These are phyloP conservation scores for Boletus subluridellus DNA, from an alignment of 1,284 basidiomycete genomes.

Conservation along the genomic window DNA sequence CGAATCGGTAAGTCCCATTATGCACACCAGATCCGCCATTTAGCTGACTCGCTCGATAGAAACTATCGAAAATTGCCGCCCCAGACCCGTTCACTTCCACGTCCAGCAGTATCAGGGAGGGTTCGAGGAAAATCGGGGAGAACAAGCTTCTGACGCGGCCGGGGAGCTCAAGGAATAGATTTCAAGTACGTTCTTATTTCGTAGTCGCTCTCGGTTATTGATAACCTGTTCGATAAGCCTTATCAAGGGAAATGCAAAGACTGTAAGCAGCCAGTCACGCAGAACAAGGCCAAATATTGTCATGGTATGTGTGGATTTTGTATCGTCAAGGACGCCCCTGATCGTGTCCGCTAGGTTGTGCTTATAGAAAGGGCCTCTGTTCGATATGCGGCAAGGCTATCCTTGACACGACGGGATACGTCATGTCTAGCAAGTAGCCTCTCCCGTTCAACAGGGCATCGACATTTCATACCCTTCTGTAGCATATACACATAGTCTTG, in stretches of 20 bases:
- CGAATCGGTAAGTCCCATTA: slow-evolving; percentile 50
- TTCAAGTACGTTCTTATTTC: slow-evolving; percentile 49
- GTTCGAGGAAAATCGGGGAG: slow-evolving; percentile 75
- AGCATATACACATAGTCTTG: slow-evolving; percentile 11
- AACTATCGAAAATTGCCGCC: slow-evolving; percentile 77
- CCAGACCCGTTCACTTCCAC: slow-evolving; percentile 76
- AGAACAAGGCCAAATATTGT: slow-evolving; percentile 82
- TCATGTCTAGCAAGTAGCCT: slow-evolving; percentile 75
- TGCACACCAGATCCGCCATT: slow-evolving; percentile 5
- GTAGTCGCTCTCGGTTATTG: slow-evolving; percentile 4
- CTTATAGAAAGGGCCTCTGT: slow-evolving; percentile 79
- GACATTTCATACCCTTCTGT: slow-evolving; percentile 26
- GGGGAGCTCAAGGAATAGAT: slow-evolving; percentile 65
- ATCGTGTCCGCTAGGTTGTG: slow-evolving; percentile 57
- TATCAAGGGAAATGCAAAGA: slow-evolving; percentile 82
- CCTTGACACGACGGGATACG: slow-evolving; percentile 74
- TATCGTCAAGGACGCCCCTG: slow-evolving; percentile 1
- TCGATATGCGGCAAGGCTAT: slow-evolving; percentile 82
- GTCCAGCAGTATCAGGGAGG: slow-evolving; percentile 69
- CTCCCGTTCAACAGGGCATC: not conserved
- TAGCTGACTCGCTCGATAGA: slow-evolving; percentile 41
- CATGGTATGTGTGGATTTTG: slow-evolving; percentile 52
- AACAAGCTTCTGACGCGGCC: slow-evolving; percentile 73
- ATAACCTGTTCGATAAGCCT: slow-evolving; percentile 45
- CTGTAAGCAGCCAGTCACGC: slow-evolving; percentile 74